A percentile compares a stretch with the other conserved stretches of the same genome.
Evolutionary conservation across 441 rosid species (phyloP).

Genomic region (Euphorbia schlechtendalii): DNA sequence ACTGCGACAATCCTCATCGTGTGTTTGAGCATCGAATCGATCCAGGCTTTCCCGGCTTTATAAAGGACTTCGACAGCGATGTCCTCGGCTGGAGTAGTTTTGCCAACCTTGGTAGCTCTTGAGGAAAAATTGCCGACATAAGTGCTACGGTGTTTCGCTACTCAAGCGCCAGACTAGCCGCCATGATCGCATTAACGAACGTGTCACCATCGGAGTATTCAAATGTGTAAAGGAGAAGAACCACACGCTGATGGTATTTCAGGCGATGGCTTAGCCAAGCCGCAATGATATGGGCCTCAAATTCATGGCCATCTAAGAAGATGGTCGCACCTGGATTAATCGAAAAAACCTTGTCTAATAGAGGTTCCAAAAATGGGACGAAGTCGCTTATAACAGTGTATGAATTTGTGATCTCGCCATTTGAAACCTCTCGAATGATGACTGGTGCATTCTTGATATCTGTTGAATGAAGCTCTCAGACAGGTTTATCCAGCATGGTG

Average conservation of each 20-base stretch:
- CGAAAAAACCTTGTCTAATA: neutral
- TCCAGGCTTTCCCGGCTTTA: neutral
- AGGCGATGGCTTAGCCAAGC: neutral
- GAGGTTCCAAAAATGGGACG: neutral
- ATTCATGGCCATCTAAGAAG: neutral
- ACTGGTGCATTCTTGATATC: neutral
- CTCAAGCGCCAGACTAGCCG: neutral
- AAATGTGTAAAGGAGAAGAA: conserved; percentile 1
- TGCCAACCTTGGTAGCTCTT: neutral
- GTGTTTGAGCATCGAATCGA: neutral
- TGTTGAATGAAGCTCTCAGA: neutral
- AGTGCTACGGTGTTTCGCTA: neutral
- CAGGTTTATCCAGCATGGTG: neutral
- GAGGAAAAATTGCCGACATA: neutral
- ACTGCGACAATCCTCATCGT: neutral
- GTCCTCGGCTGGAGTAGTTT: neutral
- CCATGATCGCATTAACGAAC: neutral
- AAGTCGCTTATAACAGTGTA: neutral
- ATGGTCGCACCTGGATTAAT: neutral
- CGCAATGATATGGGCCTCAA: neutral
- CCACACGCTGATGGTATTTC: neutral
- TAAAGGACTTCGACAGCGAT: neutral
- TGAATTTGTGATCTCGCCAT: neutral
- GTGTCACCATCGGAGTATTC: neutral
- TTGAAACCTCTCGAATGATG: neutral